Evolutionary conservation across 805 yeast species (phyloP).

Genomic region (Ogataea parapolymorpha): DNA sequence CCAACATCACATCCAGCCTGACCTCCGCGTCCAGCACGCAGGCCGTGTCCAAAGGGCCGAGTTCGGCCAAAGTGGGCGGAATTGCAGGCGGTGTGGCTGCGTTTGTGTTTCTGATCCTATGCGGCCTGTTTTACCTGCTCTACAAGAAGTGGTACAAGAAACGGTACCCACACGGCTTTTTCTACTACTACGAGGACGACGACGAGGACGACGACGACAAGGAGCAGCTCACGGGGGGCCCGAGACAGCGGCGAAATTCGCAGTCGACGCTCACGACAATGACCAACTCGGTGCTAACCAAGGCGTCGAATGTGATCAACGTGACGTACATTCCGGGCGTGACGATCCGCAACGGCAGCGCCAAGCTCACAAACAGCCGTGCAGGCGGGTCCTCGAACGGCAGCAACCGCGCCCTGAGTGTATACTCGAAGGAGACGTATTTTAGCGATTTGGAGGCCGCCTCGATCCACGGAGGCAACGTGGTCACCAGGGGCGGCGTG

Average conservation of each 20-base stretch:
- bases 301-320: constrained; percentile 85
- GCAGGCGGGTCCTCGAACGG: constrained; percentile 17
- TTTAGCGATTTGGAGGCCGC: constrained; percentile 34
- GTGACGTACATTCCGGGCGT: constrained; percentile 95
- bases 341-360: constrained; percentile 50
- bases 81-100: constrained; percentile 75
- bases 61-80: constrained; percentile 45
- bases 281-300: constrained; percentile 68
- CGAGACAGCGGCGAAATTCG: constrained; percentile 18
- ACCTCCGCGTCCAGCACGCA: neutral
- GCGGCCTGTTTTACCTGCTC: constrained; percentile 38
- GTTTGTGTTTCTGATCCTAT: constrained; percentile 41
- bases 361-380: constrained; percentile 14
- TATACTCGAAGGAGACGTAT: constrained; percentile 33
- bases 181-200: constrained; percentile 30
- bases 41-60: neutral
- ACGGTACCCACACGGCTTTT: constrained; percentile 30
- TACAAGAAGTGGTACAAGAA: constrained; percentile 42
- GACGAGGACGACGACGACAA: constrained; percentile 19
- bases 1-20: constrained; percentile 25
- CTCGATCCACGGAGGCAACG: constrained; percentile 31
- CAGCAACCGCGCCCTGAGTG: constrained; percentile 24
- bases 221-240: constrained; percentile 20
- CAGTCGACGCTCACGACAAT: constrained; percentile 31
- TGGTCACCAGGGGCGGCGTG: constrained; percentile 27